These are phyloP conservation scores for Colletotrichum sansevieriae DNA, from an alignment of 2,329 filamentous ascomycete genomes.

Conservation along the genomic window DNA sequence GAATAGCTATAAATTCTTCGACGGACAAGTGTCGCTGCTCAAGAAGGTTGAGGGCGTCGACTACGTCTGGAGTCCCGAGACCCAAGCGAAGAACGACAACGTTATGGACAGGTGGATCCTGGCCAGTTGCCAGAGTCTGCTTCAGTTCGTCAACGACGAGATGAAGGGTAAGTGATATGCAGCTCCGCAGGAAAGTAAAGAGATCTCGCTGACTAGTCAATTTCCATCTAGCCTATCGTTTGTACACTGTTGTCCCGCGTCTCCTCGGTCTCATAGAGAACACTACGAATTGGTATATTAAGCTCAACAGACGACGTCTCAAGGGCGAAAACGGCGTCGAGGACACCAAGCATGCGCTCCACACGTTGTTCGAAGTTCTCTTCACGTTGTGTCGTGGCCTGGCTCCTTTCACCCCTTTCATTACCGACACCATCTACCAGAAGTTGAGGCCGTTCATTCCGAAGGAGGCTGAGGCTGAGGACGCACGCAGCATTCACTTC, in stretches of 20 bases:
- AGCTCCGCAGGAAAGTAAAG: background rate
- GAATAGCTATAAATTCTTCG: slow-evolving; percentile 98
- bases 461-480: slow-evolving; percentile 73
- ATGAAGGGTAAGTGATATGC: slow-evolving; percentile 75
- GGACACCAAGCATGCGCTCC: slow-evolving; percentile 90
- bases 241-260: slow-evolving; percentile 93
- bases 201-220: slow-evolving; percentile 3
- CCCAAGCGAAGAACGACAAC: slow-evolving; percentile 83
- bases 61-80: slow-evolving; percentile 82
- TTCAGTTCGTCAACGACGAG: slow-evolving; percentile 92
- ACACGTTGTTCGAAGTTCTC: slow-evolving; percentile 93
- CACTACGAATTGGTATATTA: slow-evolving; percentile 99
- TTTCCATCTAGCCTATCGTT: slow-evolving; percentile 70
- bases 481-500: slow-evolving; percentile 92
- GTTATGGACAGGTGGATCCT: slow-evolving; percentile 98
- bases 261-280: slow-evolving; percentile 89
- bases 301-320: slow-evolving; percentile 90
- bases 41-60: slow-evolving; percentile 87
- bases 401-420: slow-evolving; percentile 95
- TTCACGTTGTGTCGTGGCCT: slow-evolving; percentile 90
- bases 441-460: slow-evolving; percentile 87
- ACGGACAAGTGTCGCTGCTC: slow-evolving; percentile 84
- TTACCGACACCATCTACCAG: slow-evolving; percentile 94
- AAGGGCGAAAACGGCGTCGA: slow-evolving; percentile 90
- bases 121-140: slow-evolving; percentile 89